Percentiles rank a stretch among this genome's conserved stretches.
phyloP scores from a whole-genome alignment of 768 basidiomycete genomes.

The Hemileccinum rubropunctum region DNA sequence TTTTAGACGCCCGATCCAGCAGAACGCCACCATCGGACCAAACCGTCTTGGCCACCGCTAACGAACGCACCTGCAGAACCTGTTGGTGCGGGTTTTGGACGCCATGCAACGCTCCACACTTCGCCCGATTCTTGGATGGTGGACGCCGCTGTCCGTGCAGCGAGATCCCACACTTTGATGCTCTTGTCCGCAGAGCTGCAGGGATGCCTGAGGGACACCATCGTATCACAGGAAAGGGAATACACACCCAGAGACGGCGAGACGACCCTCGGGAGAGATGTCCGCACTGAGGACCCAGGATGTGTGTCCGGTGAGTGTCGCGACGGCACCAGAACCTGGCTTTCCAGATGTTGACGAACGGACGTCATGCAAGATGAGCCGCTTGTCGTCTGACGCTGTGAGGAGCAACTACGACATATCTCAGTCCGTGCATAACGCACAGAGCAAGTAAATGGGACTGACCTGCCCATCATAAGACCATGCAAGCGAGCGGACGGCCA shows the following conservation, averaged over 20 bases:
- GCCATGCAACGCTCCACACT: constrained; percentile 84
- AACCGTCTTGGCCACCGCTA: constrained; percentile 72
- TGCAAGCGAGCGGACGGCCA: constrained; percentile 80
- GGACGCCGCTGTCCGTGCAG: constrained; percentile 68
- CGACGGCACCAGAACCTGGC: constrained; percentile 72
- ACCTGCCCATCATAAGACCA: constrained; percentile 93
- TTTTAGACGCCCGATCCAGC: constrained; percentile 46
- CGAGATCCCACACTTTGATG: constrained; percentile 86
- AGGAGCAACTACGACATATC: constrained; percentile 62
- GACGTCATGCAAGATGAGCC: constrained; percentile 87
- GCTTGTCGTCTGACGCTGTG: constrained; percentile 91
- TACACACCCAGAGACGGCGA: constrained; percentile 77
- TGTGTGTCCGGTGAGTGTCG: constrained; percentile 82
- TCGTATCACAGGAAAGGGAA: not conserved
- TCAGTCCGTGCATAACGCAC: not conserved
- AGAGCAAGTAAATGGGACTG: constrained; percentile 22
- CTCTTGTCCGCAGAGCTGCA: constrained; percentile 79
- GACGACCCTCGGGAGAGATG: constrained; percentile 76
- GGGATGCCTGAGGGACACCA: not conserved
- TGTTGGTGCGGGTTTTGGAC: constrained; percentile 54
- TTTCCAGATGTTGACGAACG: constrained; percentile 60
- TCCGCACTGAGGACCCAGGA: constrained; percentile 89
- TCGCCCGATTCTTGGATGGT: constrained; percentile 77
- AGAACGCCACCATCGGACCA: constrained; percentile 74
- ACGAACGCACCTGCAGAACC: constrained; percentile 63